Conservation (phyloP, 2,329 filamentous ascomycete species). For the Aspergillus novoparasiticus region DNA sequence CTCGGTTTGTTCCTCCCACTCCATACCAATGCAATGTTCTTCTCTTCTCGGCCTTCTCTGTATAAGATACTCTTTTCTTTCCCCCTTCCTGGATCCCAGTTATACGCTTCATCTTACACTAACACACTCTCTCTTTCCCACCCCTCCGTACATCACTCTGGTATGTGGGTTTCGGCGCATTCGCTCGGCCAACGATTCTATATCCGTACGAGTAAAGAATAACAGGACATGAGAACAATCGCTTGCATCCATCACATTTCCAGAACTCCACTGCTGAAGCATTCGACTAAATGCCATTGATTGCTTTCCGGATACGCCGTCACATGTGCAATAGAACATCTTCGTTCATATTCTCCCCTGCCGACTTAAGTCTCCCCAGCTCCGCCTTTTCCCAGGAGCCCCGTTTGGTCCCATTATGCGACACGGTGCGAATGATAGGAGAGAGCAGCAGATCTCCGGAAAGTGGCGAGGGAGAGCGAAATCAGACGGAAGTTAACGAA, state of each 20-base stretch:
- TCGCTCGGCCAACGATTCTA: slow-evolving; percentile 17
- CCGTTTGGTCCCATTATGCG: not conserved
- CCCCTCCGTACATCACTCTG: not conserved
- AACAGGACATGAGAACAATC: slow-evolving; percentile 13
- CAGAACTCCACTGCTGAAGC: slow-evolving; percentile 24
- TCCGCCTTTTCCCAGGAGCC: not conserved
- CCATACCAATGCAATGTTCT: not conserved
- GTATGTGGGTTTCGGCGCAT: not conserved
- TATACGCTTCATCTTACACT: not conserved
- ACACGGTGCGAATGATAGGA: not conserved
- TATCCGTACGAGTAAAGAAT: slow-evolving; percentile 17
- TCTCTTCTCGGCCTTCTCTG: not conserved
- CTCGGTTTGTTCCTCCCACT: not conserved
- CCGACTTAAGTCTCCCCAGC: not conserved
- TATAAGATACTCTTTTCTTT: not conserved
- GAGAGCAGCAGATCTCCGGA: not conserved
- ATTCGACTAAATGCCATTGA: slow-evolving; percentile 13
- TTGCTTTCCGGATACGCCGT: slow-evolving; percentile 29
- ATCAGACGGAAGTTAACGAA: slow-evolving; percentile 6
- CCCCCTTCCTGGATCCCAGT: no score
- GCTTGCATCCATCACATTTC: slow-evolving; percentile 19
- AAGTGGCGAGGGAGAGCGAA: slow-evolving; percentile 1
- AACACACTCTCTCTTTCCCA: not conserved
- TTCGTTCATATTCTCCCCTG: not conserved
- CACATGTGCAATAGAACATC: slow-evolving; percentile 23